Conservation (phyloP, 2,329 filamentous ascomycete genomes). For the Diaporthe citrichinensis region DNA sequence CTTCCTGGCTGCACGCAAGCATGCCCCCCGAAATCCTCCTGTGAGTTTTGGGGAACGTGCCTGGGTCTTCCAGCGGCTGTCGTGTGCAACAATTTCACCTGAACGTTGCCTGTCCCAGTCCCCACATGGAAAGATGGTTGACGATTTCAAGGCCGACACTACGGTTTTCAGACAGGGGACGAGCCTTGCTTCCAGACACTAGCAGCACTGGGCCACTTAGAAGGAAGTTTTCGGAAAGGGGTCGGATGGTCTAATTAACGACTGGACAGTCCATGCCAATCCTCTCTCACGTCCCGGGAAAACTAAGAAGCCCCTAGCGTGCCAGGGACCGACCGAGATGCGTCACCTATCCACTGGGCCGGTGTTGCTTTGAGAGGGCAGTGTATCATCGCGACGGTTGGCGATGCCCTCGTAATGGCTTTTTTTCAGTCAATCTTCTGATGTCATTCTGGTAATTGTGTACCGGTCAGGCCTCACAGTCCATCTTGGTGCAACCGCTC, state of each 20-base stretch:
- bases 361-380: neutral
- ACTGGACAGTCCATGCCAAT: neutral
- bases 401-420: constrained; percentile 1
- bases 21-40: constrained; percentile 16
- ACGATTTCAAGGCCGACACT: constrained; percentile 2
- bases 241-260: constrained; percentile 25
- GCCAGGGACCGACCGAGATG: constrained; percentile 19
- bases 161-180: constrained; percentile 34
- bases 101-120: constrained; percentile 21
- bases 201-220: constrained; percentile 10
- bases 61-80: constrained; percentile 25
- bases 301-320: constrained; percentile 28
- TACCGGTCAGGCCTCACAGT: neutral
- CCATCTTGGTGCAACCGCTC: neutral
- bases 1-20: constrained; percentile 8
- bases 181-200: constrained; percentile 37
- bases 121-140: constrained; percentile 7
- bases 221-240: constrained; percentile 31
- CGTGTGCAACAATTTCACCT: constrained; percentile 21
- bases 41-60: neutral
- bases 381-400: constrained; percentile 13
- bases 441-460: neutral
- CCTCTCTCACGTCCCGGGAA: constrained; percentile 33
- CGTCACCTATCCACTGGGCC: constrained; percentile 28
- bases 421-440: neutral